A percentile compares a stretch with the other conserved stretches of the same genome.
Evolutionary conservation across 2,329 filamentous ascomycete genomes (phyloP).

Genomic region (Penicillium sp.): DNA sequence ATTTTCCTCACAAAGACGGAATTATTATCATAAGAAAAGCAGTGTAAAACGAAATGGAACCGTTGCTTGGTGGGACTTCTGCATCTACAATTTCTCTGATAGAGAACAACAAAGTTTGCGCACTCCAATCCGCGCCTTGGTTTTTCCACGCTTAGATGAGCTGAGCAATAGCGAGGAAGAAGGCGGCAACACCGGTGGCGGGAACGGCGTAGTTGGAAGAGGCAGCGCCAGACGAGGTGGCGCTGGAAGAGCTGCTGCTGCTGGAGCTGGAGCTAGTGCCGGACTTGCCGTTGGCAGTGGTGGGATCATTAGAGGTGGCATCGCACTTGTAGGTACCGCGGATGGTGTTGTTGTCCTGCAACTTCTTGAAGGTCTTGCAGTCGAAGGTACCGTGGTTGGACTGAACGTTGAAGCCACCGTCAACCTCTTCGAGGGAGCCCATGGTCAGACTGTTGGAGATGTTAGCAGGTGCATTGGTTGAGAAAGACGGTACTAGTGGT

Average conservation of each 20-base stretch:
- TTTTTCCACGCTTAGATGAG: conserved; percentile 45
- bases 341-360: conserved; percentile 42
- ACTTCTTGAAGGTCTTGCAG: conserved; percentile 55
- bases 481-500: neutral
- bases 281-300: conserved; percentile 33
- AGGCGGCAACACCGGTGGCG: conserved; percentile 43
- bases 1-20: conserved; percentile 35
- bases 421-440: conserved; percentile 64
- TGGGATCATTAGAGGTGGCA: conserved; percentile 36
- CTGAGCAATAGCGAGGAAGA: conserved; percentile 47
- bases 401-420: conserved; percentile 69
- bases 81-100: conserved; percentile 32
- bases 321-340: conserved; percentile 50
- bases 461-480: conserved; percentile 32
- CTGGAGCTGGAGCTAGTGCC: conserved; percentile 25
- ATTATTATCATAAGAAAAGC: conserved; percentile 45
- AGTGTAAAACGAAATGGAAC: conserved; percentile 30
- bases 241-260: conserved; percentile 6
- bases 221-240: conserved; percentile 39
- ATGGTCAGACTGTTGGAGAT: conserved; percentile 61
- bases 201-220: conserved; percentile 36
- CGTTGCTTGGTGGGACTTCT: conserved; percentile 38
- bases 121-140: conserved; percentile 29
- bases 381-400: conserved; percentile 61
- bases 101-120: conserved; percentile 23